These are phyloP conservation scores for Auricularia sp. DNA, from an alignment of 768 basidiomycete genomes.

Conservation along the genomic window DNA sequence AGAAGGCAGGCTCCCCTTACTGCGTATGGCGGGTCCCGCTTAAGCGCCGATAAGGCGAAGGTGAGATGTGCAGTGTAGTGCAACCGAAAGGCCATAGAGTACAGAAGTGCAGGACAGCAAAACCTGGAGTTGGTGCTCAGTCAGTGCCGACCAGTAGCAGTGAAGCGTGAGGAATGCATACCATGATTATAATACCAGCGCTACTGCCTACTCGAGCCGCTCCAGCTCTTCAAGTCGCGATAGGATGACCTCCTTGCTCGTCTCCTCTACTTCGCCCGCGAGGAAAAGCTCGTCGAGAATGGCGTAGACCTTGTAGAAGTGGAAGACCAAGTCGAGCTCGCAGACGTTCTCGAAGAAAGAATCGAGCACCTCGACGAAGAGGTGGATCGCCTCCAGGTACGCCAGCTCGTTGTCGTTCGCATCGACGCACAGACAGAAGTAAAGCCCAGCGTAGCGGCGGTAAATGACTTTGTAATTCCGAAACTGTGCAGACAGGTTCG, in stretches of 20 bases:
- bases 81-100: too few species aligned
- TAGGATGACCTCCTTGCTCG: constrained; percentile 91
- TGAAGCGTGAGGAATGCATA: too few species aligned
- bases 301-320: constrained; percentile 91
- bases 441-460: constrained; percentile 91
- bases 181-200: too few species aligned
- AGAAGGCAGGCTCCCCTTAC: too few species aligned
- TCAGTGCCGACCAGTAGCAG: too few species aligned
- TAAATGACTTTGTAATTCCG: constrained; percentile 97
- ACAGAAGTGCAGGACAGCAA: too few species aligned
- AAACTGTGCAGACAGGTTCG: constrained; percentile 46
- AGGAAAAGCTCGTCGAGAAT: constrained; percentile 97
- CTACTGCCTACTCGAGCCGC: constrained; percentile 58
- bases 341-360: constrained; percentile 90
- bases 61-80: too few species aligned
- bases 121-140: too few species aligned
- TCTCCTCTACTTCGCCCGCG: constrained; percentile 97
- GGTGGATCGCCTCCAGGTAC: constrained; percentile 93
- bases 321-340: constrained; percentile 95
- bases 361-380: constrained; percentile 98
- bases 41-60: too few species aligned
- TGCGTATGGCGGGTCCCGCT: too few species aligned
- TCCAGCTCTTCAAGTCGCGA: constrained; percentile 85
- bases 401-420: constrained; percentile 97
- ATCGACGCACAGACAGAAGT: constrained; percentile 96